These are phyloP conservation scores for Lindgomyces ingoldianus DNA, from an alignment of 495 filamentous ascomycete genomes.

Conservation along the genomic window DNA sequence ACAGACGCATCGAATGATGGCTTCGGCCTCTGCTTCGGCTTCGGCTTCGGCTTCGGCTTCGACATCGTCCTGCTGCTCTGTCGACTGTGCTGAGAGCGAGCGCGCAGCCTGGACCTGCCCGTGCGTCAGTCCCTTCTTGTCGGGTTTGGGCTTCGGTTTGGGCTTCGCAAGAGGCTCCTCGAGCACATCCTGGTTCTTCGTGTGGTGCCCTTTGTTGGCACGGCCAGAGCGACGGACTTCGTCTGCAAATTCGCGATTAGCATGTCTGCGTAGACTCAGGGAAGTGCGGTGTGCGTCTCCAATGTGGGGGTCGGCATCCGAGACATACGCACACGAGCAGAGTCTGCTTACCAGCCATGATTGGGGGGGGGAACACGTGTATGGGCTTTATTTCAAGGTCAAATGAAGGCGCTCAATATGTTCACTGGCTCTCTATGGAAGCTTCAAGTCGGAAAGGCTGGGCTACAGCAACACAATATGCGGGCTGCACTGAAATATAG, in stretches of 20 bases:
- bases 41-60: conserved; percentile 66
- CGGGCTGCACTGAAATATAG: conserved; percentile 9
- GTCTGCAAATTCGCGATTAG: conserved; percentile 51
- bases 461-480: neutral
- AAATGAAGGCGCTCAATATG: conserved; percentile 4
- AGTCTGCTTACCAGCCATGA: conserved; percentile 47
- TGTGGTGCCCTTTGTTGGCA: conserved; percentile 93
- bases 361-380: conserved; percentile 11
- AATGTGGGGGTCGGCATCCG: neutral
- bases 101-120: conserved; percentile 4
- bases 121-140: conserved; percentile 32
- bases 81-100: conserved; percentile 50
- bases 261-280: neutral
- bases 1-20: conserved; percentile 89
- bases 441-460: conserved; percentile 2
- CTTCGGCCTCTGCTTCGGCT: conserved; percentile 66
- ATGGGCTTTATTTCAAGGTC: conserved; percentile 13
- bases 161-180: conserved; percentile 30
- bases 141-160: conserved; percentile 64
- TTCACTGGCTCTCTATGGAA: conserved; percentile 29
- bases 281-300: neutral
- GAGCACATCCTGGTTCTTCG: conserved; percentile 57
- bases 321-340: neutral
- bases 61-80: conserved; percentile 51
- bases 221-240: conserved; percentile 92